Evolutionary conservation across 208 protist genomes (phyloP).

Genomic region (Porcisia hertigi): DNA sequence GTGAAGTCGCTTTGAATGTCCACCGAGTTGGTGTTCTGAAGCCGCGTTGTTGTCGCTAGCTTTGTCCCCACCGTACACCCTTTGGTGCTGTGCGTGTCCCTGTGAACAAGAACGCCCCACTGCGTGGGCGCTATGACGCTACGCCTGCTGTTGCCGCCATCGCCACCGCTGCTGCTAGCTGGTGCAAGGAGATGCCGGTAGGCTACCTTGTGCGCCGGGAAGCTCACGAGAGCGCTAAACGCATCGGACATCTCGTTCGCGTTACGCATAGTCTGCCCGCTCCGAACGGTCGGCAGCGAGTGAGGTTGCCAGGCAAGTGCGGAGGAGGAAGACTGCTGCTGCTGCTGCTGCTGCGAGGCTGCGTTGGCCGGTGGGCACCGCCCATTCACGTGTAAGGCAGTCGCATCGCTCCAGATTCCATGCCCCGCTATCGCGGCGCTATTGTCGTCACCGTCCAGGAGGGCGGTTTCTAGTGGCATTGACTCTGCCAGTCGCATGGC

Average conservation of each 20-base stretch:
- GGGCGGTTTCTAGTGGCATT: constrained; percentile 26
- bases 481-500: constrained; percentile 13
- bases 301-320: constrained; percentile 21
- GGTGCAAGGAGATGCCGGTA: constrained; percentile 12
- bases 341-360: not conserved
- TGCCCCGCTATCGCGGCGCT: constrained; percentile 3
- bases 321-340: not conserved
- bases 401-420: not conserved
- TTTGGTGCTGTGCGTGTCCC: not conserved
- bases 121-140: not conserved
- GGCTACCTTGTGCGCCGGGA: constrained; percentile 14
- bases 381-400: not conserved
- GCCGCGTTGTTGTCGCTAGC: not conserved
- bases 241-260: constrained; percentile 12
- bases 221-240: constrained; percentile 18
- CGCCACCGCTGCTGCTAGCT: not conserved
- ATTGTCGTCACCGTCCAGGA: constrained; percentile 12
- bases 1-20: constrained; percentile 36
- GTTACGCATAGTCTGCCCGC: constrained; percentile 13
- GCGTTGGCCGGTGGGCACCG: not conserved
- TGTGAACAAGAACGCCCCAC: not conserved
- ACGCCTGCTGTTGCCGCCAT: too few relatives aligned
- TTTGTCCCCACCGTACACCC: not conserved
- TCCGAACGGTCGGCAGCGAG: constrained; percentile 16
- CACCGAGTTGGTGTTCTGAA: constrained; percentile 11